Evolutionary conservation across 805 yeast species (phyloP), one percentile per base, ranked within the genome.

Genomic region (Spathaspora hagerdaliae): DNA sequence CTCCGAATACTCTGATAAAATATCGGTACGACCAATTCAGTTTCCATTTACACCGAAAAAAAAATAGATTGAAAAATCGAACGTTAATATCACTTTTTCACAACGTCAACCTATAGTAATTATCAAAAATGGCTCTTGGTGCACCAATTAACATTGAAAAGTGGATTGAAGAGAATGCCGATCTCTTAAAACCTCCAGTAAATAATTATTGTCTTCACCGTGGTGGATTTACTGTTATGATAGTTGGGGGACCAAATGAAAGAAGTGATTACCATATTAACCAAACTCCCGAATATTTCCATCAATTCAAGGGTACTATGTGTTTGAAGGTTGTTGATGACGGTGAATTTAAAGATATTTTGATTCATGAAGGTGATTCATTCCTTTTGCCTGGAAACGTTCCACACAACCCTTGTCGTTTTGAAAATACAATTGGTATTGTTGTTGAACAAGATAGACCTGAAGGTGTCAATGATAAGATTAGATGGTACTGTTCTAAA

Each of bases 361-460:
- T 76, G 2, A 90, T 91, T 45, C 70, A 76, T 37, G 96, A 91
- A 57, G 96, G 96, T 7, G 96, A 87, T 53, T 83, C 94, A n/a
- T 91, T 87, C 59, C 67, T 91, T 52, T 75, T 90, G 15, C 97
- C 97, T 1, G 83, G 83, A 0, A 87, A 87, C 59, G 77, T 79
- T 2, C 97, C 97, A 1, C 97, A 91, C 63, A 86, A 83, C 54
- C 97, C 97, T 0, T 92, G 87, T 7, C 73, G 97, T 56, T 91
- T 79, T 61, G 85, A 85, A 2, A 71, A 91, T 55, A 89, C 97
- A 0, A 82, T 91, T 13, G 97, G 97, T 0, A 70, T 91, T 37
- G 97, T 91, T 2, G 85, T 91, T 13, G 97, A 91, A 58, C 97
- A 91, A 64, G 96, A 89, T 60, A 74, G 97, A 53, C 96, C 96